phyloP scores from a whole-genome alignment of 768 basidiomycete genomes.

The Boletus huronensis region DNA sequence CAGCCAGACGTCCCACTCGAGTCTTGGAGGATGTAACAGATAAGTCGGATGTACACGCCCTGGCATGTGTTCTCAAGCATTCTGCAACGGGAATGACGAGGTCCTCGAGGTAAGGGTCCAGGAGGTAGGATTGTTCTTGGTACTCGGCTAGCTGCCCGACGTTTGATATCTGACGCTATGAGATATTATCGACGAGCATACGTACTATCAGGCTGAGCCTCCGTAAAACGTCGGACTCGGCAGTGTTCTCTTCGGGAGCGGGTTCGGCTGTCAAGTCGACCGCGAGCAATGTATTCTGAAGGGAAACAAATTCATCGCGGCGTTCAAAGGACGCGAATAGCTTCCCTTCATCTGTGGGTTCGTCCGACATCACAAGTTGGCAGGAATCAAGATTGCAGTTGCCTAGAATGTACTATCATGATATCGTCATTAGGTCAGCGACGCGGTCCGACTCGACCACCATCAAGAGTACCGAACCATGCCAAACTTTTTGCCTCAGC shows the following conservation, averaged over 20 bases:
- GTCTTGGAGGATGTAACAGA: slow-evolving; percentile 27
- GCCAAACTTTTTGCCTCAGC: slow-evolving; percentile 2
- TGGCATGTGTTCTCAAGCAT: slow-evolving; percentile 54
- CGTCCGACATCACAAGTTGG: slow-evolving; percentile 34
- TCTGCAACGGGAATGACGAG: slow-evolving; percentile 76
- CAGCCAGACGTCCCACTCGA: slow-evolving; percentile 52
- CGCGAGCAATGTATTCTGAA: slow-evolving; percentile 50
- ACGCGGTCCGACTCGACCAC: background rate
- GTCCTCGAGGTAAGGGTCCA: slow-evolving; percentile 84
- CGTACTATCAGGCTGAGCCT: slow-evolving; percentile 53
- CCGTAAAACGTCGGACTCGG: slow-evolving; percentile 40
- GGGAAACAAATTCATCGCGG: slow-evolving; percentile 52
- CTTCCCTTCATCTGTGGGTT: slow-evolving; percentile 39
- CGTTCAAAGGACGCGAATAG: slow-evolving; percentile 58
- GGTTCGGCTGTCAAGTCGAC: slow-evolving; percentile 45
- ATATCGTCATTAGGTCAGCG: slow-evolving; percentile 22
- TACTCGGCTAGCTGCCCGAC: slow-evolving; percentile 72
- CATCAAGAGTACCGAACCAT: background rate
- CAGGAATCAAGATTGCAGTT: background rate
- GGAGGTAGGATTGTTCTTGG: slow-evolving; percentile 88
- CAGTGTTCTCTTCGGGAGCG: slow-evolving; percentile 39
- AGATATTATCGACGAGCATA: slow-evolving; percentile 10
- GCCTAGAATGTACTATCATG: background rate
- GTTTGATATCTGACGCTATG: background rate
- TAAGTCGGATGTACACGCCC: slow-evolving; percentile 32